phyloP scores from a whole-genome alignment of 2,329 filamentous ascomycete genomes.

The Beauveria sp. region DNA sequence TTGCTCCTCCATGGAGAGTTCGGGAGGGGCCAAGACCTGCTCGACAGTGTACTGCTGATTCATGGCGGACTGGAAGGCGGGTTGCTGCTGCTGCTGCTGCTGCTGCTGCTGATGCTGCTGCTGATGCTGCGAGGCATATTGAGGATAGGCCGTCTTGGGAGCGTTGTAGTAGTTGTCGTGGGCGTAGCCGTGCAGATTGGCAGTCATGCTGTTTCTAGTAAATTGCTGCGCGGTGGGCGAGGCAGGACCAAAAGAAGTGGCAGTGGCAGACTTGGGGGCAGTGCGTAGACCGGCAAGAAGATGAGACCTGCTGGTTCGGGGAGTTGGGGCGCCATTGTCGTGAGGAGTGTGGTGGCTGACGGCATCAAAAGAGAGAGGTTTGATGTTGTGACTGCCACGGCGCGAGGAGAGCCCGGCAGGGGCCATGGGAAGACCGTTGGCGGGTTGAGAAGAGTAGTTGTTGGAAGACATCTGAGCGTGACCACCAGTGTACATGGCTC shows the following conservation, averaged over 20 bases:
- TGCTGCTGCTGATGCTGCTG: constrained; percentile 19
- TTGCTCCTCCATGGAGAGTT: constrained; percentile 65
- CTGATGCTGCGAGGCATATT: constrained; percentile 30
- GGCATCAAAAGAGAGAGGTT: constrained; percentile 74
- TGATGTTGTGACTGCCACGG: constrained; percentile 80
- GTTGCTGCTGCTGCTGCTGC: constrained; percentile 21
- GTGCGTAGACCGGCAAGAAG: constrained; percentile 89
- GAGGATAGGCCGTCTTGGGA: constrained; percentile 52
- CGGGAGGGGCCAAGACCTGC: constrained; percentile 78
- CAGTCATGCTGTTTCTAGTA: constrained; percentile 35
- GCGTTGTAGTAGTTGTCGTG: constrained; percentile 38
- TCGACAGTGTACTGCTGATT: constrained; percentile 65
- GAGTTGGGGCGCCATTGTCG: constrained; percentile 66
- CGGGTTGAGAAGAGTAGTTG: constrained; percentile 49
- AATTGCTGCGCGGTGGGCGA: constrained; percentile 44
- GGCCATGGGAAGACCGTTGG: constrained; percentile 64
- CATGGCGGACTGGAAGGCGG: constrained; percentile 23
- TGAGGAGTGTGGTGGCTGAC: constrained; percentile 61
- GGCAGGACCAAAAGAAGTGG: constrained; percentile 63
- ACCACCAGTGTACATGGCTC: constrained; percentile 89
- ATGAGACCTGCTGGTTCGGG: constrained; percentile 89
- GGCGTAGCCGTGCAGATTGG: constrained; percentile 36
- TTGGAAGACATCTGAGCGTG: constrained; percentile 98
- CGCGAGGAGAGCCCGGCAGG: constrained; percentile 73
- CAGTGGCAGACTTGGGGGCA: constrained; percentile 77